A percentile compares a stretch with the other conserved stretches of the same genome.
Evolutionary conservation across 2,329 filamentous ascomycete genomes (phyloP).

Genomic region (Botrytis paeoniae): DNA sequence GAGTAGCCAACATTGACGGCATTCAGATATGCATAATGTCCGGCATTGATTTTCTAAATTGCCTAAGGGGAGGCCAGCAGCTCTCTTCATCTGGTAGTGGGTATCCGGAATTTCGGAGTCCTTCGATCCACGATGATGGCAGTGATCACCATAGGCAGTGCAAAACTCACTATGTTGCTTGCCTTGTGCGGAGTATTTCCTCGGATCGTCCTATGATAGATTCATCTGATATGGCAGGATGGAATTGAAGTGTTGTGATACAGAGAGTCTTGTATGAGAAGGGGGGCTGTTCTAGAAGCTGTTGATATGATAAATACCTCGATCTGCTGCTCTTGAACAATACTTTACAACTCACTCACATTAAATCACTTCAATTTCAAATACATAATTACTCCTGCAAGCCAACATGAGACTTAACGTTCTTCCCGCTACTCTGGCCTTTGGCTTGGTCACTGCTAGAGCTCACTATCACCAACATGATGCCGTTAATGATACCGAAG

Average conservation of each 20-base stretch:
- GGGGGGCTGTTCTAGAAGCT: background rate
- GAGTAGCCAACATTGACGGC: background rate
- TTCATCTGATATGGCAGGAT: background rate
- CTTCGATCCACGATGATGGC: background rate
- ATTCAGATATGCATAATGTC: background rate
- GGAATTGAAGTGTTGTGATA: background rate
- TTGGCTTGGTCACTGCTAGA: background rate
- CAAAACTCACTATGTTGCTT: background rate
- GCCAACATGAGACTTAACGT: slow-evolving; percentile 10
- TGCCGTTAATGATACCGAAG: background rate
- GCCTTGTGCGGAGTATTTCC: background rate
- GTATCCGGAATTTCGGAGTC: background rate
- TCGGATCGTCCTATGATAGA: background rate
- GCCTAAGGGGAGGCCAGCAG: background rate
- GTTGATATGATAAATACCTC: background rate
- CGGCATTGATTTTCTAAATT: background rate
- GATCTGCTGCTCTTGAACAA: background rate
- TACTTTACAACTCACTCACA: background rate
- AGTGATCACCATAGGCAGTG: background rate
- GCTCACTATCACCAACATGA: background rate
- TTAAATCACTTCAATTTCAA: background rate
- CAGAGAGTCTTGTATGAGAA: background rate
- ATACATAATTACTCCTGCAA: background rate
- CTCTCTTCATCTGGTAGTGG: background rate
- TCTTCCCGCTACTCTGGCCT: background rate